Evolutionary conservation across 768 basidiomycete genomes (phyloP).

Genomic region (Ramaria rubella): DNA sequence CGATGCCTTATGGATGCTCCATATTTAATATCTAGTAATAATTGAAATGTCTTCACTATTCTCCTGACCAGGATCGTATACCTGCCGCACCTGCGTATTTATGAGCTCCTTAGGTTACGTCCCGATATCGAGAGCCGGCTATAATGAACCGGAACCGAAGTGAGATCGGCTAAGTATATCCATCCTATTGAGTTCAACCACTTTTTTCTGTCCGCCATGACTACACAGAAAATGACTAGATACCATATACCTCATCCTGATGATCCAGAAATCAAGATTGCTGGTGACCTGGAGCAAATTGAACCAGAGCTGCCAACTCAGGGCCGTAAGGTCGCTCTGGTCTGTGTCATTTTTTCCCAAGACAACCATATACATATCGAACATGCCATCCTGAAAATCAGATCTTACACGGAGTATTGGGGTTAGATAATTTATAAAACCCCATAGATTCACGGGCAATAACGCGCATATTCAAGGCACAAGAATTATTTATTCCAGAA

Average conservation of each 20-base stretch:
- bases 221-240: constrained; percentile 5
- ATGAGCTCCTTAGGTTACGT: too few relatives aligned
- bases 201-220: background rate
- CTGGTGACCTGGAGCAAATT: constrained; percentile 59
- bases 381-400: constrained; percentile 26
- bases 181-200: background rate
- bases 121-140: background rate
- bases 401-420: constrained; percentile 77
- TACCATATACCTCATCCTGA: constrained; percentile 12
- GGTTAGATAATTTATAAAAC: constrained; percentile 34
- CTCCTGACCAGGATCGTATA: too few relatives aligned
- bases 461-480: constrained; percentile 43
- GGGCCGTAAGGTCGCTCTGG: constrained; percentile 60
- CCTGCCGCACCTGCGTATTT: too few relatives aligned
- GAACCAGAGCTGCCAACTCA: constrained; percentile 42
- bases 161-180: too few relatives aligned
- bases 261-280: constrained; percentile 29
- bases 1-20: background rate
- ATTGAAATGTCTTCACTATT: too few relatives aligned
- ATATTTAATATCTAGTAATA: too few relatives aligned
- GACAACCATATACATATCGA: background rate
- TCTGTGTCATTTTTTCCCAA: constrained; percentile 28
- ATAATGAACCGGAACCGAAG: too few relatives aligned
- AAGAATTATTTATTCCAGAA: constrained; percentile 83
- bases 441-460: too few relatives aligned